These are phyloP conservation scores for Wickerhamomyces queroliae DNA, from an alignment of 805 yeast genomes.

Conservation along the genomic window DNA sequence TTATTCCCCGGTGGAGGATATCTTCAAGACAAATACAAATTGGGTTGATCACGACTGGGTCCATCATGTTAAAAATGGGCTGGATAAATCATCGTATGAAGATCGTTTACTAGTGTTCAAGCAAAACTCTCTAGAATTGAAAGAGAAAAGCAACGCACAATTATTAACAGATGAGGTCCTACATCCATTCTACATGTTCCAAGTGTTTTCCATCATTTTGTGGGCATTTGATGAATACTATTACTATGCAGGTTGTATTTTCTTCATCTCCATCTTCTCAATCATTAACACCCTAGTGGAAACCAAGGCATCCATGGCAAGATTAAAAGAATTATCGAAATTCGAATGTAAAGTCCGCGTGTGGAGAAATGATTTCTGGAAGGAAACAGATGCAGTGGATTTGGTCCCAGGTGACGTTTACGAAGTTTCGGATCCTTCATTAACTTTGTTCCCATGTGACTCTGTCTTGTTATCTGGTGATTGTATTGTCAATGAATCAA, in stretches of 20 bases:
- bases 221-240: conserved; percentile 93
- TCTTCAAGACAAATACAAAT: conserved; percentile 74
- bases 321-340: conserved; percentile 68
- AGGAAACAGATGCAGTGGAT: conserved; percentile 64
- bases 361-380: conserved; percentile 92
- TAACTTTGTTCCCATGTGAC: conserved; percentile 79
- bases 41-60: conserved; percentile 88
- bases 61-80: conserved; percentile 54
- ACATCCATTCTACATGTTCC: conserved; percentile 95
- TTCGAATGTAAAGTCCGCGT: conserved; percentile 82
- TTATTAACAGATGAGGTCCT: conserved; percentile 80
- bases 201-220: conserved; percentile 81
- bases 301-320: conserved; percentile 66
- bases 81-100: conserved; percentile 61
- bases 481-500: conserved; percentile 94
- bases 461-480: conserved; percentile 85
- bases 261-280: conserved; percentile 77
- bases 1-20: conserved; percentile 83
- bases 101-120: conserved; percentile 76
- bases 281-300: conserved; percentile 80
- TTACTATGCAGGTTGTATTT: conserved; percentile 91
- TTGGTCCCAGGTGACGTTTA: conserved; percentile 95
- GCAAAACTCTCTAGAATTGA: conserved; percentile 65
- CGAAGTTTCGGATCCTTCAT: conserved; percentile 83
- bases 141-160: conserved; percentile 60